Evolutionary conservation across 2,329 filamentous ascomycete species (phyloP), one percentile per base, ranked within the genome.

Genomic region (Cladorrhinum sp.): DNA sequence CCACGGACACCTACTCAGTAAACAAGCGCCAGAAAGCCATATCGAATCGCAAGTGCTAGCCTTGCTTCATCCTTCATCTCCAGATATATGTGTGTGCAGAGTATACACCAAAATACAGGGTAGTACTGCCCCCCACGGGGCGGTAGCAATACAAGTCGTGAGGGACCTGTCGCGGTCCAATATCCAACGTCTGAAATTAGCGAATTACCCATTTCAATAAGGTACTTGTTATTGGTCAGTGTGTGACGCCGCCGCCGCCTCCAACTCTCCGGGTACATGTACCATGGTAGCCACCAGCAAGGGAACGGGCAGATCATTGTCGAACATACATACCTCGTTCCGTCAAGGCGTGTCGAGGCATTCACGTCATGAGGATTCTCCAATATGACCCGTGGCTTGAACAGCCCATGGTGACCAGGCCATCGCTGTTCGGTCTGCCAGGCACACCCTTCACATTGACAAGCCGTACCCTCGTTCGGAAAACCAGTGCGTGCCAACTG

Each of bases 201-300:
- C 41, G 41, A 45, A 45, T 45, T 45, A 38, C 51, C 51, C 41
- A 54, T 54, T 45, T 32, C 24, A 41, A 38, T 38, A 41, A 23
- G 29, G 29, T 54, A 20, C n/a, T 38, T 22, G n/a, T 54, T 54
- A 54, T 54, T 54, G 51, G 51, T n/a, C 51, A 38, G 20, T 20
- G 27, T 45, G 7, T n/a, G 20, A 22, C 16, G 41, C 41, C 41
- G 41, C 41, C 41, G 36, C 36, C 36, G 36, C 36, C 10, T n/a
- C 36, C 36, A 13, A 41, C 10, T 41, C 16, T 41, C 36, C 36
- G 41, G 41, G 41, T 45, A 45, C 41, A 18, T 45, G 41, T 45
- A 45, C 41, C 41, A 45, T 36, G 32, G 32, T n/a, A n/a, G 32
- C 32, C 8, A 36, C 12, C 32, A n/a, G 32, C 32, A 36, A 13